Conservation (phyloP, 495 filamentous ascomycete species). For the Lasiosphaeria ovina region DNA sequence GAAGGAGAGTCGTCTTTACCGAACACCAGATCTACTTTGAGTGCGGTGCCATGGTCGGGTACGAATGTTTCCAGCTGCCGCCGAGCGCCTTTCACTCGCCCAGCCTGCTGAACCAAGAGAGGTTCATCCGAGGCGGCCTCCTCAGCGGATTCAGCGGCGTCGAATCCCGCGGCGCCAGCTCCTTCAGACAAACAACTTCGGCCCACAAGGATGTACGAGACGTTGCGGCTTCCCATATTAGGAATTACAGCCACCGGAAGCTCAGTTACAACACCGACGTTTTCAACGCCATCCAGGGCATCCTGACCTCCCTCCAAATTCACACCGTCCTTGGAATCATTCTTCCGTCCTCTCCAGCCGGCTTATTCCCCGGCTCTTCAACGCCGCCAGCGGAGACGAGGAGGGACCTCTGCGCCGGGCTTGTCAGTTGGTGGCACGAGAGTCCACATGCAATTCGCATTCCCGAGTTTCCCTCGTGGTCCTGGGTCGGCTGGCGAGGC, state of each 20-base stretch:
- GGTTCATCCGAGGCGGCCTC: not conserved
- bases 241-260: not conserved
- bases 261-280: not conserved
- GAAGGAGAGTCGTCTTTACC: constrained; percentile 4
- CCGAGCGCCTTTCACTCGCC: not conserved
- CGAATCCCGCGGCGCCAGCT: not conserved
- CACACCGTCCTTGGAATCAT: too few species aligned
- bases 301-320: not conserved
- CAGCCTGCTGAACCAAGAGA: not conserved
- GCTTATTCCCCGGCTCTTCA: not conserved
- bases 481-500: not conserved
- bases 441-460: not conserved
- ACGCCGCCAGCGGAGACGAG: not conserved
- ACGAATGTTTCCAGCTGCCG: not conserved
- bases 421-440: not conserved
- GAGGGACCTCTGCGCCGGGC: not conserved
- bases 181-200: not conserved
- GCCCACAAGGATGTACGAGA: not conserved
- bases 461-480: not conserved
- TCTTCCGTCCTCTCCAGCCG: not conserved
- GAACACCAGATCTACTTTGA: constrained; percentile 2
- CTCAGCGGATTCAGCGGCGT: not conserved
- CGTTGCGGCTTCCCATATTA: not conserved
- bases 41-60: not conserved
- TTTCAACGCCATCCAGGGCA: not conserved